These are phyloP conservation scores for Hibiscus mutabilis DNA, from an alignment of 345 rosid genomes.

Conservation along the genomic window DNA sequence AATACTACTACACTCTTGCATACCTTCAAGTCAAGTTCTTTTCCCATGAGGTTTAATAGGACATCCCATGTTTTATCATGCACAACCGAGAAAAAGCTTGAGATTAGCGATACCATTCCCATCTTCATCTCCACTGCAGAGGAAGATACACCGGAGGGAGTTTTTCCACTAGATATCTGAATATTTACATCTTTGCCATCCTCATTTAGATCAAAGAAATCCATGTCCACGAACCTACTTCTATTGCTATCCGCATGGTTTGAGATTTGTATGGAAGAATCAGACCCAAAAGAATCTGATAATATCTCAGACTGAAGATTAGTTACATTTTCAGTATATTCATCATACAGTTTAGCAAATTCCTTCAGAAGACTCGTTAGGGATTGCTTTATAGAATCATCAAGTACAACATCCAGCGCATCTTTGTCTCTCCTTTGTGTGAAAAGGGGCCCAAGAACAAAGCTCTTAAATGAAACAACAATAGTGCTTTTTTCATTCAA, in stretches of 20 bases:
- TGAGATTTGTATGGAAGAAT: constrained; percentile 31
- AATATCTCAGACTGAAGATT: constrained; percentile 32
- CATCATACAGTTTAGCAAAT: constrained; percentile 45
- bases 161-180: constrained; percentile 39
- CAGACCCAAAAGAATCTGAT: constrained; percentile 30
- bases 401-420: constrained; percentile 30
- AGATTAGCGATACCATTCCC: constrained; percentile 68
- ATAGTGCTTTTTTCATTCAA: constrained; percentile 33
- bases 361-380: constrained; percentile 57
- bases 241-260: constrained; percentile 14
- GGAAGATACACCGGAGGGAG: constrained; percentile 33
- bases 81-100: constrained; percentile 54
- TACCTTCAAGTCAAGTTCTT: constrained; percentile 71
- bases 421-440: constrained; percentile 29
- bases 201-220: constrained; percentile 53
- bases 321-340: constrained; percentile 35
- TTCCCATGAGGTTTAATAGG: constrained; percentile 48
- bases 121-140: constrained; percentile 62
- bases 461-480: constrained; percentile 53
- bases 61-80: constrained; percentile 57
- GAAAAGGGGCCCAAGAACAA: constrained; percentile 52
- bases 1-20: not conserved
- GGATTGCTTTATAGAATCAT: constrained; percentile 36
- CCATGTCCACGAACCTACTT: constrained; percentile 71
- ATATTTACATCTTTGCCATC: constrained; percentile 50